Evolutionary conservation across 106 monocot genomes (phyloP).

Genomic region (Dactylorhiza incarnata): DNA sequence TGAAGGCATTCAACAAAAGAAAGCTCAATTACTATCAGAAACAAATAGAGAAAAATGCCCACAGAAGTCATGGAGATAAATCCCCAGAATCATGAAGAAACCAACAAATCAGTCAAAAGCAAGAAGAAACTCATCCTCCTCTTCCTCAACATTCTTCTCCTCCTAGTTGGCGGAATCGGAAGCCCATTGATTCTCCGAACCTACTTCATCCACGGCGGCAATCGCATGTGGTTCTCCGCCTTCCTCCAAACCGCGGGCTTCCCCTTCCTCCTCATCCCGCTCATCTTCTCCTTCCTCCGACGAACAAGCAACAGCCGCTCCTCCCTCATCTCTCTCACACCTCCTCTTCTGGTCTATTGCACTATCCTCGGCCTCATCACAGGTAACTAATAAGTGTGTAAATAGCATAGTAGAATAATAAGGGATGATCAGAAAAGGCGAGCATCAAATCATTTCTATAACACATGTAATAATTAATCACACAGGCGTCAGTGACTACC

Average conservation of each 20-base stretch:
- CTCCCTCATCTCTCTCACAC: not conserved
- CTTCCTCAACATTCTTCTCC: constrained; percentile 7
- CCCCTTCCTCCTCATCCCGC: constrained; percentile 13
- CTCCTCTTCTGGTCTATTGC: not conserved
- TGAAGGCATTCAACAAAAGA: no score
- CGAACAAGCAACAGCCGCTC: not conserved
- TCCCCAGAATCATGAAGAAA: no score
- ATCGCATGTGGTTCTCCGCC: constrained; percentile 46
- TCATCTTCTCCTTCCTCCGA: constrained; percentile 3
- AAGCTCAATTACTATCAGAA: no score
- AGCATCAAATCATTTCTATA: no score
- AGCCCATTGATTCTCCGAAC: constrained; percentile 48
- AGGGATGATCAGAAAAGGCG: no score
- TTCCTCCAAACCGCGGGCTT: constrained; percentile 31
- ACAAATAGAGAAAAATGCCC: no score
- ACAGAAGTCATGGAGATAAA: no score
- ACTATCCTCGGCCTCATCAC: constrained; percentile 3
- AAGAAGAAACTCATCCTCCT: not conserved
- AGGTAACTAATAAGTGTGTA: not conserved
- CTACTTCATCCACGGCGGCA: constrained; percentile 70
- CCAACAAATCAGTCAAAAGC: no score
- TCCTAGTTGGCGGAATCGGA: constrained; percentile 27
- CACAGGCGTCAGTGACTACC: constrained; percentile 7
- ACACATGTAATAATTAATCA: no score
- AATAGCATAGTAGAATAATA: no score